phyloP scores from a whole-genome alignment of 352 stramenopile genomes.

The Peronosclerospora sorghi region DNA sequence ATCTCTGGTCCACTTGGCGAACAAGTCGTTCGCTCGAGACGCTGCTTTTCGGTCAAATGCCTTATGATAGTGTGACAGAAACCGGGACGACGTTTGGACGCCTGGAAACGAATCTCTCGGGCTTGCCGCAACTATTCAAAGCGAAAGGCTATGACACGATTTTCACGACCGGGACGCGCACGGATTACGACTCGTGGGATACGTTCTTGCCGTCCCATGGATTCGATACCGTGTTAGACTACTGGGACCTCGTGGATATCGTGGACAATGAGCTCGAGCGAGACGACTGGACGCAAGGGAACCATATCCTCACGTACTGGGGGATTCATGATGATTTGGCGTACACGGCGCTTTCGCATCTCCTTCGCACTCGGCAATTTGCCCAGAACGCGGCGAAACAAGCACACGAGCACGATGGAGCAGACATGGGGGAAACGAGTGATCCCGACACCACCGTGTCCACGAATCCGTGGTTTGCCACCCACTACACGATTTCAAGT shows the following conservation, averaged over 20 bases:
- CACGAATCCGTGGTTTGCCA: slow-evolving; percentile 32
- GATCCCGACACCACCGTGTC: no score
- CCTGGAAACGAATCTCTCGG: slow-evolving; percentile 24
- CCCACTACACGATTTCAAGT: slow-evolving; percentile 49
- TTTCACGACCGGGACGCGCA: slow-evolving; percentile 48
- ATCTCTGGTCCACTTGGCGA: slow-evolving; percentile 56
- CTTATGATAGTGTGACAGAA: slow-evolving; percentile 45
- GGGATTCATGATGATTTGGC: slow-evolving; percentile 59
- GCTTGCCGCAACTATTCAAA: slow-evolving; percentile 45
- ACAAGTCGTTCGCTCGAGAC: slow-evolving; percentile 60
- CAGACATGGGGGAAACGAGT: not conserved
- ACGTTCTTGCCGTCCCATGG: slow-evolving; percentile 42
- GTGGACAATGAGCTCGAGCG: slow-evolving; percentile 34
- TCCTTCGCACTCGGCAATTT: slow-evolving; percentile 27
- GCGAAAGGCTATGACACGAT: slow-evolving; percentile 48
- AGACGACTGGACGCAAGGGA: slow-evolving; percentile 36
- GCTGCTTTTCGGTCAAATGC: slow-evolving; percentile 52
- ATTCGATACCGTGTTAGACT: slow-evolving; percentile 39
- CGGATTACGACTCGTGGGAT: slow-evolving; percentile 54
- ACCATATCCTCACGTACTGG: slow-evolving; percentile 55
- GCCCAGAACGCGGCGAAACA: slow-evolving; percentile 17
- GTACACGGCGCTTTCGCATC: slow-evolving; percentile 39
- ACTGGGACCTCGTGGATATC: slow-evolving; percentile 33
- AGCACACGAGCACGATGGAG: slow-evolving; percentile 7
- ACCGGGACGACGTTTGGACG: slow-evolving; percentile 38